Evolutionary conservation across 2,329 filamentous ascomycete species (phyloP).

Genomic region (Colletotrichum plurivorum): DNA sequence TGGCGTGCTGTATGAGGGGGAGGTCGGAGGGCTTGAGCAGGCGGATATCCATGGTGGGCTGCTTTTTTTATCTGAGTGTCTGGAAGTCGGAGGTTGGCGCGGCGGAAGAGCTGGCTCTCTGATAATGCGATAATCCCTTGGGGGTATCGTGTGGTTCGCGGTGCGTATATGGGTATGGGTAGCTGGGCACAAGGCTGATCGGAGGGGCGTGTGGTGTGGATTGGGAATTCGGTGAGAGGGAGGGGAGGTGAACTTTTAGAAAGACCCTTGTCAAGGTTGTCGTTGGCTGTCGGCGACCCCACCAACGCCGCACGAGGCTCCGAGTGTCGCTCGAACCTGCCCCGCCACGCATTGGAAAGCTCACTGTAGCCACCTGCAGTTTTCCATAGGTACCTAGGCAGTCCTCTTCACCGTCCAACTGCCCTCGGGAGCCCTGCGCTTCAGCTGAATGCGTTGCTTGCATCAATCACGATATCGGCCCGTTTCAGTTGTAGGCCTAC

Average conservation of each 20-base stretch:
- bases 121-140: no score
- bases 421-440: neutral
- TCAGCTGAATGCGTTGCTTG: neutral
- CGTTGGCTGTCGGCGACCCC: conserved; percentile 27
- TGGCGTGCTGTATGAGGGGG: conserved; percentile 95
- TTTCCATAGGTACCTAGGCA: no score
- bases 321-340: conserved; percentile 29
- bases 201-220: conserved; percentile 19
- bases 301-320: conserved; percentile 35
- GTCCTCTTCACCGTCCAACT: neutral
- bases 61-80: neutral
- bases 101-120: conserved; percentile 1
- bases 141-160: neutral
- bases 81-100: neutral
- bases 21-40: conserved; percentile 87
- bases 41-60: conserved; percentile 85
- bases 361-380: neutral
- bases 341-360: conserved; percentile 29
- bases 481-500: neutral
- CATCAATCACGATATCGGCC: neutral
- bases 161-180: neutral
- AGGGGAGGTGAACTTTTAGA: conserved; percentile 38
- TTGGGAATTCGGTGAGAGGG: conserved; percentile 19
- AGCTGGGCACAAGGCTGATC: conserved; percentile 32
- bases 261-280: conserved; percentile 21